Evolutionary conservation across 2,329 filamentous ascomycete species (phyloP).

Genomic region (Samsoniella hepiali): DNA sequence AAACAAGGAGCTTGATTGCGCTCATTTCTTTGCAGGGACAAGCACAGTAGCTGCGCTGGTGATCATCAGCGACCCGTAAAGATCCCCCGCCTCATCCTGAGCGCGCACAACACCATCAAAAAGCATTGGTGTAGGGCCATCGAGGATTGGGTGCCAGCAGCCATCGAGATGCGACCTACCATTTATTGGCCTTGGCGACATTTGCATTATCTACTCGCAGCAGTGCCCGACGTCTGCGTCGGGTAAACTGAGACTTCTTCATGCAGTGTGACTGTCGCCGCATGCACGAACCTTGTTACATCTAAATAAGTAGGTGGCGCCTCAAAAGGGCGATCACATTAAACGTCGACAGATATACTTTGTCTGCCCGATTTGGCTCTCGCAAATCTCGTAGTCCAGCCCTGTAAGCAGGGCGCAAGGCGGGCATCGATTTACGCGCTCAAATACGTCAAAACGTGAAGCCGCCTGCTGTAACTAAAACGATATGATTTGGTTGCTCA

Average conservation of each 20-base stretch:
- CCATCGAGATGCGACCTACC: not conserved
- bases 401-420: too few relatives aligned
- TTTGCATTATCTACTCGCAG: not conserved
- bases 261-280: not conserved
- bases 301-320: not conserved
- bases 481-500: not conserved
- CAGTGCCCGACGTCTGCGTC: not conserved
- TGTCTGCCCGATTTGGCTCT: not conserved
- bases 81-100: not conserved
- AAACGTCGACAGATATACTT: not conserved
- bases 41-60: not conserved
- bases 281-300: conserved; percentile 10
- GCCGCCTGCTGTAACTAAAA: not conserved
- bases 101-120: not conserved
- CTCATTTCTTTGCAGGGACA: not conserved
- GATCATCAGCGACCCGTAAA: not conserved
- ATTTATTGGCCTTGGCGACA: not conserved
- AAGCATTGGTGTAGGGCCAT: not conserved
- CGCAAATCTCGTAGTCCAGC: not conserved
- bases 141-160: not conserved
- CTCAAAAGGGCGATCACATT: not conserved
- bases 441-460: not conserved
- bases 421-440: not conserved
- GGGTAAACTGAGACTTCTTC: not conserved
- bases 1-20: conserved; percentile 1